Evolutionary conservation across 345 rosid species (phyloP).

Genomic region (Brassica cretica): DNA sequence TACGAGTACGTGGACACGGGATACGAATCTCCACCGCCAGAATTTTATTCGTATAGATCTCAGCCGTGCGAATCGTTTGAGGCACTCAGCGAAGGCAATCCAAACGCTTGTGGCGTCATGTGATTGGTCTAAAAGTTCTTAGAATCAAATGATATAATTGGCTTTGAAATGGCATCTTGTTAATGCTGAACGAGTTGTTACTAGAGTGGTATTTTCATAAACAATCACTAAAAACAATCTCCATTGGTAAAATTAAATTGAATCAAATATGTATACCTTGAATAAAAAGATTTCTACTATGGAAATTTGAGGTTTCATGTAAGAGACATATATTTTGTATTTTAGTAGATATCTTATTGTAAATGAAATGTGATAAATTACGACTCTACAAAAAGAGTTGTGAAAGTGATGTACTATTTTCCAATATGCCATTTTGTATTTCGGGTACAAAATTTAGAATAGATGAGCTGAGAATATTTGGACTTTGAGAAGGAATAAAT

Average conservation of each 20-base stretch:
- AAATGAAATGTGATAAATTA: not conserved
- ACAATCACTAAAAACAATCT: not conserved
- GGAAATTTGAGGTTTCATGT: not conserved
- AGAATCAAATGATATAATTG: constrained; percentile 11
- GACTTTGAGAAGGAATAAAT: constrained; percentile 37
- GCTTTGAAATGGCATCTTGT: not conserved
- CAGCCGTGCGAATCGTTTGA: constrained; percentile 68
- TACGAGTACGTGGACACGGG: constrained; percentile 48
- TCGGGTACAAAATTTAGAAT: constrained; percentile 18
- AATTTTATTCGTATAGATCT: constrained; percentile 42
- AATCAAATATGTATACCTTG: not conserved
- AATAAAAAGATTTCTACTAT: not conserved
- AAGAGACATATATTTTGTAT: not conserved
- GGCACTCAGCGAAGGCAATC: constrained; percentile 84
- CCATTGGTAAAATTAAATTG: not conserved
- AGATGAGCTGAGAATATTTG: constrained; percentile 17
- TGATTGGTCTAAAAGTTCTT: constrained; percentile 34
- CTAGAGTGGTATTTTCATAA: constrained; percentile 6
- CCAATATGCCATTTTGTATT: constrained; percentile 11
- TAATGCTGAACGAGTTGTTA: constrained; percentile 8
- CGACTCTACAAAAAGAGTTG: not conserved
- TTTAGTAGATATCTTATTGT: not conserved
- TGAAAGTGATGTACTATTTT: constrained; percentile 8
- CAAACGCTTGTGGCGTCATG: constrained; percentile 83
- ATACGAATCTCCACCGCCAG: constrained; percentile 44